Evolutionary conservation across 106 monocot species (phyloP).

Genomic region (Acanthochlamys bracteata): DNA sequence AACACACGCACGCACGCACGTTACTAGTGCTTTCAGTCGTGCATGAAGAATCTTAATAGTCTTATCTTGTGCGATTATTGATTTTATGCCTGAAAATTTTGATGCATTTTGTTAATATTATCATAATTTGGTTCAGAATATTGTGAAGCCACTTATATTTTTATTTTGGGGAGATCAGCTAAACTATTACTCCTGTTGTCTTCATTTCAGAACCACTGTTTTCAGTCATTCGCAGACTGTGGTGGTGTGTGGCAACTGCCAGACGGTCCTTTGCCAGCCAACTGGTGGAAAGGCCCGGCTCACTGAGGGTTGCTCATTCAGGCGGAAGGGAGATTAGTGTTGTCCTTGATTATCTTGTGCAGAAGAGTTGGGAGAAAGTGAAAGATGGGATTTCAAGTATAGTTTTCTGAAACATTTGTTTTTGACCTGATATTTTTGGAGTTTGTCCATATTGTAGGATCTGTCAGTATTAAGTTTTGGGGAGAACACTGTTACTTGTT

Average conservation of each 20-base stretch:
- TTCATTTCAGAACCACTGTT: constrained; percentile 35
- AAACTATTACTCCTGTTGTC: background rate
- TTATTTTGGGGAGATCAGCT: too few relatives aligned
- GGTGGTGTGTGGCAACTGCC: constrained; percentile 48
- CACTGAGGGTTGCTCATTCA: constrained; percentile 54
- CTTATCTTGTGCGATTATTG: too few relatives aligned
- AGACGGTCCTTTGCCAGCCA: constrained; percentile 45
- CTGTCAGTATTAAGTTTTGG: background rate
- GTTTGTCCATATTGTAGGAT: background rate
- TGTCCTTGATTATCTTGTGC: background rate
- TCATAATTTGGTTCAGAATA: too few relatives aligned
- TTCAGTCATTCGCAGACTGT: constrained; percentile 63
- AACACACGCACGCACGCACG: too few relatives aligned
- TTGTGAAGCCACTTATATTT: too few relatives aligned
- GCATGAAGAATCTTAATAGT: too few relatives aligned
- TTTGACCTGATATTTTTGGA: background rate
- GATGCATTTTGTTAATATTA: too few relatives aligned
- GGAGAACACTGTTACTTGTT: background rate
- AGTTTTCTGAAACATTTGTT: background rate
- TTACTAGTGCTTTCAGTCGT: too few relatives aligned
- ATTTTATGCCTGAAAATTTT: too few relatives aligned
- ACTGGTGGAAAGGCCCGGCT: constrained; percentile 45
- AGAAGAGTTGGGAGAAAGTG: too few relatives aligned
- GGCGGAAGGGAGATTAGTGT: constrained; percentile 28
- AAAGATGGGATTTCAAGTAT: too few relatives aligned